phyloP scores from a whole-genome alignment of 345 rosid genomes.

The Mallotus nudiflorus region DNA sequence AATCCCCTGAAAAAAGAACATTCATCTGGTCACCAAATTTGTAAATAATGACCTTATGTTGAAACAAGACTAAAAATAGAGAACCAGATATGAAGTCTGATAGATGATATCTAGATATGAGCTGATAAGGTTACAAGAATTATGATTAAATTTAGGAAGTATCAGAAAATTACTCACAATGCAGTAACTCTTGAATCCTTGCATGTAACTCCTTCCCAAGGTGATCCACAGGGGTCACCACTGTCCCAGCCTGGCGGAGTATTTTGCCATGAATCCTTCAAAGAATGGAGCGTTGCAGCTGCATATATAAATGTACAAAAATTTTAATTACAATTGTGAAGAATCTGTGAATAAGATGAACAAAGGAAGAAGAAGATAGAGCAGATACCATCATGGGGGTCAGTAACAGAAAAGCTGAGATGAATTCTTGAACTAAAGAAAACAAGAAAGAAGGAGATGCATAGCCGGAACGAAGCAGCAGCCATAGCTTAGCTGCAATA shows the following conservation, averaged over 20 bases:
- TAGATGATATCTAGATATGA: background rate
- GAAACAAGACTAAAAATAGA: background rate
- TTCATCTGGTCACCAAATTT: background rate
- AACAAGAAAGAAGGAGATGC: constrained; percentile 29
- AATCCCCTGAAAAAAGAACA: constrained; percentile 52
- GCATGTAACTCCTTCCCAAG: constrained; percentile 94
- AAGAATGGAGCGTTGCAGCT: constrained; percentile 78
- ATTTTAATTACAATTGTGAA: background rate
- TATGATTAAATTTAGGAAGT: background rate
- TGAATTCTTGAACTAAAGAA: constrained; percentile 29
- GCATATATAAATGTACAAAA: constrained; percentile 8
- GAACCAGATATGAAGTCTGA: too few species aligned
- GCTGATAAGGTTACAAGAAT: too few species aligned
- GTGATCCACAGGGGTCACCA: constrained; percentile 78
- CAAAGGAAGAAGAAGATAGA: background rate
- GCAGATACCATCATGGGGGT: constrained; percentile 63
- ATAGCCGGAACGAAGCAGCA: constrained; percentile 28
- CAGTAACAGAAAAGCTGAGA: constrained; percentile 43
- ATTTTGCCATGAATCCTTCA: constrained; percentile 72
- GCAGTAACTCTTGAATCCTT: constrained; percentile 69
- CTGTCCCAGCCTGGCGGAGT: constrained; percentile 71
- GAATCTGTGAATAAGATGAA: background rate
- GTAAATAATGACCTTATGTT: too few species aligned
- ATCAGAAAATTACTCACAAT: constrained; percentile 48
- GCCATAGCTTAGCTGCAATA: constrained; percentile 3